Percentiles rank a stretch among this genome's conserved stretches.
phyloP scores from a whole-genome alignment of 2,329 filamentous ascomycete species.

The Dothidotthia symphoricarpi region DNA sequence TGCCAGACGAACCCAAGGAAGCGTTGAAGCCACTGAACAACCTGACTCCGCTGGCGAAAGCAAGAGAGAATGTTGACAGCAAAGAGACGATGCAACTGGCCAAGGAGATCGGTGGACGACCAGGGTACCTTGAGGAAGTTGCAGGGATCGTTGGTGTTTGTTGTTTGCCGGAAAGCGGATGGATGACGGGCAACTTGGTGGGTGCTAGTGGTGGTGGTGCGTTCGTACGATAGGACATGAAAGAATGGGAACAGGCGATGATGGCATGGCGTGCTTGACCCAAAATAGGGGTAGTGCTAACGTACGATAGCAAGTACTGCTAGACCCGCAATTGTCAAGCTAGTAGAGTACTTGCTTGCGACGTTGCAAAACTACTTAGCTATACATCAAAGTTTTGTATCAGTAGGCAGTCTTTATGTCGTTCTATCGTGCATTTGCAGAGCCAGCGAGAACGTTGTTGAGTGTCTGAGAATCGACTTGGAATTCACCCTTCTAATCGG shows the following conservation, averaged over 20 bases:
- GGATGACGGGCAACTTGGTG: slow-evolving; percentile 73
- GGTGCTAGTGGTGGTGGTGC: slow-evolving; percentile 74
- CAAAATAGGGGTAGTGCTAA: too few relatives aligned
- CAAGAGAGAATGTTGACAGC: slow-evolving; percentile 34
- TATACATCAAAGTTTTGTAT: too few relatives aligned
- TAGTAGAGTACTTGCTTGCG: too few relatives aligned
- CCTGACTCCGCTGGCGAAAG: slow-evolving; percentile 13
- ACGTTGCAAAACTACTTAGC: too few relatives aligned
- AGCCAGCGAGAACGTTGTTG: too few relatives aligned
- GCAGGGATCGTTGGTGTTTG: slow-evolving; percentile 73
- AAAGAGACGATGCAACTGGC: slow-evolving; percentile 58
- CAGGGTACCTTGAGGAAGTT: slow-evolving; percentile 64
- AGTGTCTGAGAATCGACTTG: too few relatives aligned
- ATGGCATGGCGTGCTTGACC: too few relatives aligned
- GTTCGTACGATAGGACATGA: slow-evolving; percentile 40
- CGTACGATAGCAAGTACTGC: too few relatives aligned
- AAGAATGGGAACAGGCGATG: background rate
- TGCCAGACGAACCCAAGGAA: slow-evolving; percentile 12
- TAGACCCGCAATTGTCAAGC: too few relatives aligned
- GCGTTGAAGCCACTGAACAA: slow-evolving; percentile 14
- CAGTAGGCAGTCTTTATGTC: too few relatives aligned
- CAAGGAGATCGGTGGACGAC: slow-evolving; percentile 50
- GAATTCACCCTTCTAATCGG: slow-evolving; percentile 15
- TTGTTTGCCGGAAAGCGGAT: slow-evolving; percentile 65
- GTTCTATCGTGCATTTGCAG: too few relatives aligned